Evolutionary conservation across 2,329 filamentous ascomycete genomes (phyloP).

Genomic region (Graphilbum ipis-grandicollis): DNA sequence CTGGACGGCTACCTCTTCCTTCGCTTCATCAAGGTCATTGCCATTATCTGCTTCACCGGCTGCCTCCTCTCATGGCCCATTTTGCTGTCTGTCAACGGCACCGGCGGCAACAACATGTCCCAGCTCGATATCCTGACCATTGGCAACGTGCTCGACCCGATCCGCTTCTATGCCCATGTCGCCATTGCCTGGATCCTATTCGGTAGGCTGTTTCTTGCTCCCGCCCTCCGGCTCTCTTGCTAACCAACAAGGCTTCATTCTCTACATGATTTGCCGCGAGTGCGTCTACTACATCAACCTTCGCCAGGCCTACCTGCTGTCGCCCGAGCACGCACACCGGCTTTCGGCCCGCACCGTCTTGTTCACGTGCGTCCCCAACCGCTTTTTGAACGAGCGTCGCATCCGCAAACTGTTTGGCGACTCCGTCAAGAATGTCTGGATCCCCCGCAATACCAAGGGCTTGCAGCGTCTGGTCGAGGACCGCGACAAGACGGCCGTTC

Average conservation of each 20-base stretch:
- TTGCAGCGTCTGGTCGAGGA: constrained; percentile 65
- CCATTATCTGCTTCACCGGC: constrained; percentile 66
- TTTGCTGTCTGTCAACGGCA: constrained; percentile 68
- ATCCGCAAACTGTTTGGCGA: constrained; percentile 63
- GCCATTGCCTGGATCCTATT: constrained; percentile 71
- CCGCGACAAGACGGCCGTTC: constrained; percentile 56
- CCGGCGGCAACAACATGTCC: constrained; percentile 46
- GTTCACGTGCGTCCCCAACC: constrained; percentile 70
- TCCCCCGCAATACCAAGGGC: constrained; percentile 54
- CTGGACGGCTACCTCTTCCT: constrained; percentile 81
- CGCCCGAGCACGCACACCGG: constrained; percentile 64
- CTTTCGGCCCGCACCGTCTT: constrained; percentile 84
- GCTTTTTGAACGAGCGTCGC: constrained; percentile 57
- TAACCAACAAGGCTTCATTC: constrained; percentile 44
- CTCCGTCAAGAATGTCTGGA: constrained; percentile 69
- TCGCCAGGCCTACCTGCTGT: constrained; percentile 83
- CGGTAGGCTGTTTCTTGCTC: constrained; percentile 12
- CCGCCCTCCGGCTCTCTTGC: not conserved
- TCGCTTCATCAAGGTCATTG: constrained; percentile 63
- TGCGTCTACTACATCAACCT: constrained; percentile 87
- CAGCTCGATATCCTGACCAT: constrained; percentile 50
- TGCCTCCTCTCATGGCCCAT: constrained; percentile 72
- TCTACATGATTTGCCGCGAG: constrained; percentile 80
- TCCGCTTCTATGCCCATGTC: constrained; percentile 65
- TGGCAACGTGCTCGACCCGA: constrained; percentile 35